A percentile compares a stretch with the other conserved stretches of the same genome.
Conservation (phyloP, 2,329 filamentous ascomycete genomes). For the Fusarium begoniae region DNA sequence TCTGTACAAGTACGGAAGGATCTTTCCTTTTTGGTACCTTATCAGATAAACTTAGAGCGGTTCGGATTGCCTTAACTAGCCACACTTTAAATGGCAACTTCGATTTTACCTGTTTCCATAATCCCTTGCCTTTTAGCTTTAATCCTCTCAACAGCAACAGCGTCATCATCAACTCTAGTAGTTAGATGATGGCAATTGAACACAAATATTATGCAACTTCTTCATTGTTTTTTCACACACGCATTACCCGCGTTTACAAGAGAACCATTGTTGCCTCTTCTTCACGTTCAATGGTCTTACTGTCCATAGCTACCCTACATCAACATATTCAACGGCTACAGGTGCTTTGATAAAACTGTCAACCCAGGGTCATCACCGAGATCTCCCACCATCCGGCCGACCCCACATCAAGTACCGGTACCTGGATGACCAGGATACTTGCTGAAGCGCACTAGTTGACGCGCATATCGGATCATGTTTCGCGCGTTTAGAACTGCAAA, state of each 20-base stretch:
- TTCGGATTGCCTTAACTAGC: not conserved
- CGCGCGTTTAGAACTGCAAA: conserved; percentile 44
- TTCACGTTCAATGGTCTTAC: not conserved
- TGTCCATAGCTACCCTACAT: conserved; percentile 25
- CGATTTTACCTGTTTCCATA: not conserved
- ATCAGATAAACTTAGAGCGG: not conserved
- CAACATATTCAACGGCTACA: conserved; percentile 19
- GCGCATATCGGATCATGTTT: conserved; percentile 46
- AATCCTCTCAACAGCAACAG: not conserved
- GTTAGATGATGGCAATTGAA: not conserved
- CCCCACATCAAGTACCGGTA: conserved; percentile 42
- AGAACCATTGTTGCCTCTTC: not conserved
- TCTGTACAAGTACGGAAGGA: not conserved
- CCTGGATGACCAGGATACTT: conserved; percentile 37
- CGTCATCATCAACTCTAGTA: not conserved
- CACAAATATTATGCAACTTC: not conserved
- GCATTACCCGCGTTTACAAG: not conserved
- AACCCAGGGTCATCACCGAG: conserved; percentile 27
- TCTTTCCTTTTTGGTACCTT: not conserved
- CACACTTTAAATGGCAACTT: not conserved
- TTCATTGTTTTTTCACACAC: not conserved
- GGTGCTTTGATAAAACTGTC: conserved; percentile 35
- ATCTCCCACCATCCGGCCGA: conserved; percentile 34
- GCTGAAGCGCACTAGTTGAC: conserved; percentile 44
- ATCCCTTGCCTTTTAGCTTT: not conserved